Percentiles rank a stretch among this genome's conserved stretches.
These are phyloP conservation scores for Aspergillus nanangensis DNA, from an alignment of 495 filamentous ascomycete species.

Conservation along the genomic window DNA sequence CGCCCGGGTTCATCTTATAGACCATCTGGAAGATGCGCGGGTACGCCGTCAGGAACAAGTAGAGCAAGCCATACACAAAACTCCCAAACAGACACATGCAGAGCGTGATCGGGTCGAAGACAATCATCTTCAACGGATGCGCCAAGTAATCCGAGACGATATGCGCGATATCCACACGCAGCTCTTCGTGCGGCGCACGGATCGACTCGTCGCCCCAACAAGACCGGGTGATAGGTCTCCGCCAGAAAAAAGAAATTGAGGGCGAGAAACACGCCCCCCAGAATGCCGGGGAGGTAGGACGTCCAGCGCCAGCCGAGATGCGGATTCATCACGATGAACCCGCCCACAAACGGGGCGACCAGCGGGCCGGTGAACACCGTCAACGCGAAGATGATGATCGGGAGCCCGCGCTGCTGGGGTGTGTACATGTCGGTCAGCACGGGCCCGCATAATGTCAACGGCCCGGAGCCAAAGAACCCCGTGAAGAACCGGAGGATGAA, in stretches of 20 bases:
- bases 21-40: constrained; percentile 44
- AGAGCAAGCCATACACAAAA: constrained; percentile 57
- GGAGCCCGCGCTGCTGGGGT: constrained; percentile 28
- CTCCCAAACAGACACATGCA: constrained; percentile 55
- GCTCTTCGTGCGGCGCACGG: constrained; percentile 29
- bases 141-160: constrained; percentile 31
- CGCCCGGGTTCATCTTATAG: constrained; percentile 44
- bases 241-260: constrained; percentile 39
- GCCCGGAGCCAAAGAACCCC: constrained; percentile 37
- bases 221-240: constrained; percentile 64
- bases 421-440: constrained; percentile 39
- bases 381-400: constrained; percentile 36
- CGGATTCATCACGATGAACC: constrained; percentile 20
- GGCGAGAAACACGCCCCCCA: constrained; percentile 14
- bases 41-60: constrained; percentile 56
- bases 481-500: constrained; percentile 40
- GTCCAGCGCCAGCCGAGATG: constrained; percentile 23
- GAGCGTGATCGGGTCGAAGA: constrained; percentile 73
- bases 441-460: constrained; percentile 34
- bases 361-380: constrained; percentile 39
- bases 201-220: constrained; percentile 51
- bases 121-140: constrained; percentile 51
- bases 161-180: constrained; percentile 27
- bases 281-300: constrained; percentile 14
- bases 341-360: constrained; percentile 35